phyloP scores from a whole-genome alignment of 192 early-diverging fungal species.

The Backusella parvicylindrica region DNA sequence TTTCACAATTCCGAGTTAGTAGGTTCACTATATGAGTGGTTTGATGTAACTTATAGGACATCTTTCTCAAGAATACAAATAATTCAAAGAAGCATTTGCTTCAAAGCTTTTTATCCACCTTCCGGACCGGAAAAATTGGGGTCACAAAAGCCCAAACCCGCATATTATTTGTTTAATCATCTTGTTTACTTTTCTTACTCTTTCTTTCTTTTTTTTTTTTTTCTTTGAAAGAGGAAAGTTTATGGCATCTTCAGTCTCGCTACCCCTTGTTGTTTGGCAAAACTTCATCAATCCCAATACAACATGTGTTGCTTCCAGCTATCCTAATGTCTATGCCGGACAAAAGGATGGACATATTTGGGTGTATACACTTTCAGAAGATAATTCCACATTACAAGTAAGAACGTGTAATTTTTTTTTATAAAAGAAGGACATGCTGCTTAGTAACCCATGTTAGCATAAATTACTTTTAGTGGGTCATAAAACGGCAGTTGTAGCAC shows the following conservation, averaged over 20 bases:
- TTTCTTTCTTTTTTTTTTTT: background rate
- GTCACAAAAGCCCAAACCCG: background rate
- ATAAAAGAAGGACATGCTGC: no score
- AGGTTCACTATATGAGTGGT: no score
- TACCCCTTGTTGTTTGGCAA: slow-evolving; percentile 50
- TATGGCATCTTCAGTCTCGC: slow-evolving; percentile 48
- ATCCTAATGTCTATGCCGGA: slow-evolving; percentile 44
- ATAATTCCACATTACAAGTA: background rate
- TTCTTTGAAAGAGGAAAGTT: background rate
- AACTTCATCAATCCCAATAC: slow-evolving; percentile 30
- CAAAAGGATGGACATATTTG: slow-evolving; percentile 54
- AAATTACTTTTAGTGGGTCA: slow-evolving; percentile 48
- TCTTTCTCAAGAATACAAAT: no score
- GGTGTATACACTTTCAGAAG: slow-evolving; percentile 34
- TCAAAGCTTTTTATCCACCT: background rate
- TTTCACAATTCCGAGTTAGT: no score
- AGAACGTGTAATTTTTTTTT: background rate
- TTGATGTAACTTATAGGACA: no score
- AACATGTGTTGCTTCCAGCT: slow-evolving; percentile 35
- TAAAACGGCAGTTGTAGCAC: slow-evolving; percentile 41
- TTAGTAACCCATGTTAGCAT: slow-evolving; percentile 15
- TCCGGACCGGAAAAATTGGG: background rate
- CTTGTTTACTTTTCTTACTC: background rate
- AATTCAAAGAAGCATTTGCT: background rate
- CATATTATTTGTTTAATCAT: background rate